Evolutionary conservation across 352 stramenopile species (phyloP).

Genomic region (Pythium periplocum): DNA sequence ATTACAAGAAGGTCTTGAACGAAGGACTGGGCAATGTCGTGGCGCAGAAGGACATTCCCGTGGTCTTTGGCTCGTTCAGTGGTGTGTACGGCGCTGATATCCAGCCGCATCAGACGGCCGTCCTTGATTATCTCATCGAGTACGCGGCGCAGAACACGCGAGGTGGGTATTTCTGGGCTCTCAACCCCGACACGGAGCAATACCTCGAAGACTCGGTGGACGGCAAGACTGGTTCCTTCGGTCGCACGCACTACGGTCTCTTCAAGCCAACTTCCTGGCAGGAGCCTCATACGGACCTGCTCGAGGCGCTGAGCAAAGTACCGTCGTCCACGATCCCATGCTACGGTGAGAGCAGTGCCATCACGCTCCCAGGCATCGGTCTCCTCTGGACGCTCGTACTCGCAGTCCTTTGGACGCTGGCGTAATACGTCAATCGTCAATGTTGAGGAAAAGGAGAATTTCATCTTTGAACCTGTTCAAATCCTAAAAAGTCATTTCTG

Average conservation of each 20-base stretch:
- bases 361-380: too few species aligned
- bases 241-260: slow-evolving; percentile 47
- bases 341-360: slow-evolving; percentile 26
- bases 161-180: slow-evolving; percentile 58
- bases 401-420: too few species aligned
- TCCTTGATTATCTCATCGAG: slow-evolving; percentile 58
- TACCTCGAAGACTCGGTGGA: slow-evolving; percentile 50
- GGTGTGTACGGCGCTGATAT: slow-evolving; percentile 45
- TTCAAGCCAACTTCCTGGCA: slow-evolving; percentile 55
- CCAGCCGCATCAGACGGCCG: slow-evolving; percentile 48
- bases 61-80: slow-evolving; percentile 60
- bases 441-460: too few species aligned
- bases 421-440: too few species aligned
- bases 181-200: slow-evolving; percentile 59
- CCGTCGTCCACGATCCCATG: slow-evolving; percentile 44
- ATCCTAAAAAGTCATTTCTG: too few species aligned
- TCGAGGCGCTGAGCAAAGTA: slow-evolving; percentile 37
- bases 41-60: slow-evolving; percentile 24
- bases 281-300: slow-evolving; percentile 38
- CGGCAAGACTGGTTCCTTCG: slow-evolving; percentile 36
- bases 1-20: slow-evolving; percentile 39
- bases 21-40: slow-evolving; percentile 35
- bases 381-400: too few species aligned
- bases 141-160: slow-evolving; percentile 36
- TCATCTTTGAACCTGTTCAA: too few species aligned